Base-by-base conservation (phyloP, 1,139 yeast genomes). In the Magnusiomyces suaveolens region DNA sequence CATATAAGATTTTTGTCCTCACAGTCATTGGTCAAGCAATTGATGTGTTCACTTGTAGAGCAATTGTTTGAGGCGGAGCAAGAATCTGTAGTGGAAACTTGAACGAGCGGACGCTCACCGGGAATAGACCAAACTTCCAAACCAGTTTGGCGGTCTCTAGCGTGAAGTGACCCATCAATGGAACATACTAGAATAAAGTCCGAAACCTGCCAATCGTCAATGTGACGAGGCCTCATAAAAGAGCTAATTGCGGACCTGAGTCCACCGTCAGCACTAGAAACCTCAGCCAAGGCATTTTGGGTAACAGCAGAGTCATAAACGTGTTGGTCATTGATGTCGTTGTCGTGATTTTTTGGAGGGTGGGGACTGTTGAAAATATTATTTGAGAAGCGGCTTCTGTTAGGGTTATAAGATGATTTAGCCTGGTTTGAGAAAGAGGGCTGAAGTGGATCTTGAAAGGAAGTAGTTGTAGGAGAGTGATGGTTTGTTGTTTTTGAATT, bases 131-230 rank as follows among this genome's bases (percentile, higher is more conserved):
- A 92, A 20, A 84, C 65, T 21, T 84, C 70, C 44, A 81, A 79
- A 0, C 98, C 98, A 0, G 86, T 81, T 56, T 79, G 75, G 58
- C 98, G 74, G 61, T 84, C 83, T 16, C 92, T 69, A 0, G 94
- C 96, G 66, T 88, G 94, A 21, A 92, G 68, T 32, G 86, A 83
- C 1, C 98, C 98, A 63, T 92, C 97, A 1, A 90, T 79, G 62
- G 92, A 95, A 29, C 95, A 82, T 0, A 87, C 81, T 20, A 90
- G 69, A 1, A 89, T 68, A 26, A 84, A 66, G 61, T 83, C 81
- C 0, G 85, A 75, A 26, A 88, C 72, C 39, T 72, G 69, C 75
- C 84, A 84, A 58, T 82, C 84, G 21, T 69, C 70, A 24, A 82
- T 70, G 10, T 64, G 56, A 21, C 69, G 52, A 1, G 52, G 52